Percentiles rank a stretch among this genome's conserved stretches.
Conservation (phyloP, 257 asterid species). For the Eustoma russellianum region DNA sequence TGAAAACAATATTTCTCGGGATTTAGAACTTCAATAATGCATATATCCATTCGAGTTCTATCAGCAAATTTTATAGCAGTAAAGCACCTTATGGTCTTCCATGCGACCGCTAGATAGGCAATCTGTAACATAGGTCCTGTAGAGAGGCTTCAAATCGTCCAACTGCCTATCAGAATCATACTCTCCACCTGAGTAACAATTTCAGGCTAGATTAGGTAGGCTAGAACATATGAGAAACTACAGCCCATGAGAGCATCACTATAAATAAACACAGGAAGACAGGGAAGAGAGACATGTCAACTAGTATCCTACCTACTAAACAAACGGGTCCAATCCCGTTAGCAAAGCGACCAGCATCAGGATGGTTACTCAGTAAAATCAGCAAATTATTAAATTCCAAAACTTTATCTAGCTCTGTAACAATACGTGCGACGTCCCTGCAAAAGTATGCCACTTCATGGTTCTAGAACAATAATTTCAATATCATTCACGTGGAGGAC, state of each 20-base stretch:
- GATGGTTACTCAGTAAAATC: constrained; percentile 59
- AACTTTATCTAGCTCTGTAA: constrained; percentile 75
- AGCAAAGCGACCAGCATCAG: constrained; percentile 79
- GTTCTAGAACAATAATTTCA: no score
- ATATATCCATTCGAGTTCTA: background rate
- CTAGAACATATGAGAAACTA: constrained; percentile 1
- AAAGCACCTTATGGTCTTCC: constrained; percentile 85
- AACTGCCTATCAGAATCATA: constrained; percentile 69
- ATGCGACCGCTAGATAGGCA: constrained; percentile 75
- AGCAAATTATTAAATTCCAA: constrained; percentile 65
- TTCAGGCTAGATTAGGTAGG: constrained; percentile 18
- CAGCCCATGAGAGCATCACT: constrained; percentile 4
- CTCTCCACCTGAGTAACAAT: constrained; percentile 56
- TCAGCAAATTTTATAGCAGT: background rate
- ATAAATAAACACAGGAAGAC: constrained; percentile 10
- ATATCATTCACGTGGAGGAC: no score
- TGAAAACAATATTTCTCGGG: constrained; percentile 5
- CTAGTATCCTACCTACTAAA: constrained; percentile 44
- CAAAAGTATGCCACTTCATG: no score
- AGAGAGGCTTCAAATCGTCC: constrained; percentile 78
- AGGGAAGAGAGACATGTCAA: constrained; percentile 3
- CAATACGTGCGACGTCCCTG: constrained; percentile 45
- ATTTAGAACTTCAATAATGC: background rate
- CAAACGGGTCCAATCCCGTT: constrained; percentile 78
- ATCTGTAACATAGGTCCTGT: constrained; percentile 58